Percentiles rank a stretch among this genome's conserved stretches.
Conservation (phyloP, 257 asterid species). For the Thymus mandschuricus region DNA sequence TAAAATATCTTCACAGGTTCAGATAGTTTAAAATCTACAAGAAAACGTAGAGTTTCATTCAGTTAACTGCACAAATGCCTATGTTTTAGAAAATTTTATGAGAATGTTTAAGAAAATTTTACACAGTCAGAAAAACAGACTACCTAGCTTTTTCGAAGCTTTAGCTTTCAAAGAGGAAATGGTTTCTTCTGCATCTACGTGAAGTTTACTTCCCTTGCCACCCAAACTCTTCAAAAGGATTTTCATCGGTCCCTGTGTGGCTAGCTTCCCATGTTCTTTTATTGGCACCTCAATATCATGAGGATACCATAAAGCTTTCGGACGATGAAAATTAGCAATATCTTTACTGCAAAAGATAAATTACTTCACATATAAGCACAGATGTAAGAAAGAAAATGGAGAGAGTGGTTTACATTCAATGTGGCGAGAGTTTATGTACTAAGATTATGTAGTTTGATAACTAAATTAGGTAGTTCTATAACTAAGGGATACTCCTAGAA, state of each 20-base stretch:
- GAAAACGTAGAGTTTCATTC: slow-evolving; percentile 21
- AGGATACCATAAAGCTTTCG: slow-evolving; percentile 96
- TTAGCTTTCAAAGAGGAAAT: slow-evolving; percentile 81
- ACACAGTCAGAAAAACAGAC: slow-evolving; percentile 19
- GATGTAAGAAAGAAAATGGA: slow-evolving; percentile 28
- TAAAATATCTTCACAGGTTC: slow-evolving; percentile 89
- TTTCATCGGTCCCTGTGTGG: slow-evolving; percentile 86
- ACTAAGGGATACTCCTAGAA: not conserved
- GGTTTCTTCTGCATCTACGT: slow-evolving; percentile 88
- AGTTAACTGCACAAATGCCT: slow-evolving; percentile 23
- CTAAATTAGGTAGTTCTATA: not conserved
- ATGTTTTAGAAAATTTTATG: slow-evolving; percentile 1
- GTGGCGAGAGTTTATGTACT: slow-evolving; percentile 23
- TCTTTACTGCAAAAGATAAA: slow-evolving; percentile 80
- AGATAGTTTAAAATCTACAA: slow-evolving; percentile 81
- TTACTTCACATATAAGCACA: slow-evolving; percentile 35
- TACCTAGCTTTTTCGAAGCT: slow-evolving; percentile 96
- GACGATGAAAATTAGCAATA: slow-evolving; percentile 96
- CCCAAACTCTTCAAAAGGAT: slow-evolving; percentile 97
- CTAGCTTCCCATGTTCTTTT: slow-evolving; percentile 70
- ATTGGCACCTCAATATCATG: slow-evolving; percentile 94
- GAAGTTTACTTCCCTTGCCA: slow-evolving; percentile 95
- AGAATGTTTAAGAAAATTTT: not conserved
- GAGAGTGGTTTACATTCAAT: slow-evolving; percentile 18
- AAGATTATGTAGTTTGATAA: slow-evolving; percentile 19